phyloP scores from a whole-genome alignment of 2,329 filamentous ascomycete genomes.

The Calonectria pauciramosa region DNA sequence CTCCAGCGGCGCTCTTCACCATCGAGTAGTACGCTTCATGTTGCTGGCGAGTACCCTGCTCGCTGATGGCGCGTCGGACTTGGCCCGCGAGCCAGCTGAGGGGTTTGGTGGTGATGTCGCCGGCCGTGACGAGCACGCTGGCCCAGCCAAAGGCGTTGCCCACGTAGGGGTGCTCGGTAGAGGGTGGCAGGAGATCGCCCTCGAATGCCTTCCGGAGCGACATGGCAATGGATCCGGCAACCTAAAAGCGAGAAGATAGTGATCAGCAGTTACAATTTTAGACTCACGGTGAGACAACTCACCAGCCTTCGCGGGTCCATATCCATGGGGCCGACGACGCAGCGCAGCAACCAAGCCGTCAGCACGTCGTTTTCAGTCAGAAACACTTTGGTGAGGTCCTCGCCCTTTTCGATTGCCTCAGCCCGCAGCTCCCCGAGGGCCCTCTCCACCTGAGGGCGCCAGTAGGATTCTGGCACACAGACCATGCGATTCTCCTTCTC shows the following conservation, averaged over 20 bases:
- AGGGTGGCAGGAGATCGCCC: constrained; percentile 9
- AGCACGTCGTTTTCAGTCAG: constrained; percentile 30
- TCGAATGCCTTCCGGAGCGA: constrained; percentile 13
- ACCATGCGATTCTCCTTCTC: constrained; percentile 29
- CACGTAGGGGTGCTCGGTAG: constrained; percentile 11
- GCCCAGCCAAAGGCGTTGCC: constrained; percentile 27
- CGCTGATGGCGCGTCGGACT: constrained; percentile 16
- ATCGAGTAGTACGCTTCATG: constrained; percentile 14
- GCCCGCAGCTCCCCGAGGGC: neutral
- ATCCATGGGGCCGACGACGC: constrained; percentile 15
- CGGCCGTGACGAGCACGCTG: neutral
- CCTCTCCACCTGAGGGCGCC: constrained; percentile 14
- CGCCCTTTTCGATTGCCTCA: neutral
- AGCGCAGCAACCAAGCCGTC: constrained; percentile 25
- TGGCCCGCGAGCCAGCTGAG: constrained; percentile 16
- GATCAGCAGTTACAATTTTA: neutral
- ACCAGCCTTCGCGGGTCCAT: constrained; percentile 19
- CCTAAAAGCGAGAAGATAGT: neutral
- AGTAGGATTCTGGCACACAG: constrained; percentile 25
- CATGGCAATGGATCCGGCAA: constrained; percentile 24
- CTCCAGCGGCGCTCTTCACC: neutral
- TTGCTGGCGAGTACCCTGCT: constrained; percentile 15
- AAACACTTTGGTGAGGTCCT: constrained; percentile 15
- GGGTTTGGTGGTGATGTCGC: neutral
- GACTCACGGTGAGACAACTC: neutral